Evolutionary conservation across 2,329 filamentous ascomycete genomes (phyloP).

Genomic region (Penicillium sp.): DNA sequence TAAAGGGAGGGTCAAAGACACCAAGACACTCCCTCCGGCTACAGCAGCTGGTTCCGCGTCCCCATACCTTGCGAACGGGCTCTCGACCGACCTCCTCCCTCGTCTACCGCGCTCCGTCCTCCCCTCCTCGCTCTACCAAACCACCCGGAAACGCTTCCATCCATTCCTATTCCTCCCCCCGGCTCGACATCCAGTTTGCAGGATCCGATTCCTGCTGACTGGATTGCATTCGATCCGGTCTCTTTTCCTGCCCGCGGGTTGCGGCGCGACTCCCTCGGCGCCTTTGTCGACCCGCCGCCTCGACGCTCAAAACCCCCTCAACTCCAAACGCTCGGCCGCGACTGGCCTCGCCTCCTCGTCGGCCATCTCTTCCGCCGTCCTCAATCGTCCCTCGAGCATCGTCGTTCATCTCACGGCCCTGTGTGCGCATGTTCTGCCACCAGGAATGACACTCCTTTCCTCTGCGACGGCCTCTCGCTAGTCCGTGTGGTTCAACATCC

Average conservation of each 20-base stretch:
- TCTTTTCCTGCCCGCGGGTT: conserved; percentile 30
- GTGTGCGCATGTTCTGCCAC: conserved; percentile 36
- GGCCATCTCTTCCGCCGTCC: conserved; percentile 24
- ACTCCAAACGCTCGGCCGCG: conserved; percentile 29
- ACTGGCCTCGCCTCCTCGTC: conserved; percentile 25
- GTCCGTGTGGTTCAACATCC: conserved; percentile 48
- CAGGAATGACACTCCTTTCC: conserved; percentile 51
- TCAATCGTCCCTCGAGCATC: conserved; percentile 31
- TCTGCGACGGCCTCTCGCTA: conserved; percentile 47
- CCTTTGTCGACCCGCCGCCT: conserved; percentile 37
- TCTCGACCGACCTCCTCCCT: conserved; percentile 31
- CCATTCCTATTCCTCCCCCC: conserved; percentile 20
- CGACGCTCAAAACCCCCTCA: conserved; percentile 35
- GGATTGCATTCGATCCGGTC: conserved; percentile 25
- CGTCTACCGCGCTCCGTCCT: conserved; percentile 22
- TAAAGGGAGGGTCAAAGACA: conserved; percentile 7
- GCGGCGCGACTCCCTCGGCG: conserved; percentile 35
- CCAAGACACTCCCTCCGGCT: conserved; percentile 13
- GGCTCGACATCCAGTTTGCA: conserved; percentile 27
- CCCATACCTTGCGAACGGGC: conserved; percentile 27
- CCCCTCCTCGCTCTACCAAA: conserved; percentile 24
- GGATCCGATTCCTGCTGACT: conserved; percentile 31
- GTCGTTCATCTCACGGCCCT: conserved; percentile 31
- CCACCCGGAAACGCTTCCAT: conserved; percentile 25
- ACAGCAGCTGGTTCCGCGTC: conserved; percentile 26